Percentiles rank a stretch among this genome's conserved stretches.
Evolutionary conservation across 1,139 yeast species (phyloP).

Genomic region (Yarrowia galli): DNA sequence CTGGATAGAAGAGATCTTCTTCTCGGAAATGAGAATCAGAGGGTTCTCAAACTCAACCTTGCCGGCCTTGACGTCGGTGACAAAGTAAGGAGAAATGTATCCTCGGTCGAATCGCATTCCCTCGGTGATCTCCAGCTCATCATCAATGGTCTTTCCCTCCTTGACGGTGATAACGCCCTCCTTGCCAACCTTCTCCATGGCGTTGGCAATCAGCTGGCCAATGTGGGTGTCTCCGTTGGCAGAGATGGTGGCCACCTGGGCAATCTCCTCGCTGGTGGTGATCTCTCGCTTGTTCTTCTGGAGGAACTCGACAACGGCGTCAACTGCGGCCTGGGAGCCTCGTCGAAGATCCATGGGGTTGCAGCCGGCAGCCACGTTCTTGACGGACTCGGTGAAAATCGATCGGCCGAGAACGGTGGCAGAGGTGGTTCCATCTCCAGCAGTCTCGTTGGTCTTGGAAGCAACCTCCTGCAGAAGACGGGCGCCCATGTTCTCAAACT

Average conservation of each 20-base stretch:
- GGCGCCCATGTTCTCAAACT: constrained; percentile 97
- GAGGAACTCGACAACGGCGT: constrained; percentile 89
- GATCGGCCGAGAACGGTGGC: constrained; percentile 98
- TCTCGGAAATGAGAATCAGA: constrained; percentile 84
- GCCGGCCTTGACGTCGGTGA: constrained; percentile 95
- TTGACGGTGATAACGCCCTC: constrained; percentile 99
- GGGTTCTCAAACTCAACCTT: constrained; percentile 98
- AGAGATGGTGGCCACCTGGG: constrained; percentile 98
- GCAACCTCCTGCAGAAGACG: constrained; percentile 97
- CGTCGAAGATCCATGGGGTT: constrained; percentile 99
- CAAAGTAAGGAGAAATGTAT: constrained; percentile 96
- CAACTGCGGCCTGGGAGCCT: constrained; percentile 98
- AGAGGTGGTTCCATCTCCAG: constrained; percentile 99
- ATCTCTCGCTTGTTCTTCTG: constrained; percentile 93
- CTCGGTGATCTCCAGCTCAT: constrained; percentile 96
- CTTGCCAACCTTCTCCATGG: constrained; percentile 99
- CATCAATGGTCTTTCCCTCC: constrained; percentile 97
- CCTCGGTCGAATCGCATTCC: constrained; percentile 99
- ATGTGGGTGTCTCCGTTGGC: constrained; percentile 97
- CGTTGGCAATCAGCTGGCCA: constrained; percentile 91
- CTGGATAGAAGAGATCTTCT: constrained; percentile 91
- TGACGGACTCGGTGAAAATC: constrained; percentile 95
- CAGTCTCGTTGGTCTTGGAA: constrained; percentile 95
- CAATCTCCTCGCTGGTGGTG: constrained; percentile 96
- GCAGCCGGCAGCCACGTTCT: constrained; percentile 99